A percentile compares a stretch with the other conserved stretches of the same genome.
These are phyloP conservation scores for Mallotus japonicus DNA, from an alignment of 441 rosid species.

Conservation along the genomic window DNA sequence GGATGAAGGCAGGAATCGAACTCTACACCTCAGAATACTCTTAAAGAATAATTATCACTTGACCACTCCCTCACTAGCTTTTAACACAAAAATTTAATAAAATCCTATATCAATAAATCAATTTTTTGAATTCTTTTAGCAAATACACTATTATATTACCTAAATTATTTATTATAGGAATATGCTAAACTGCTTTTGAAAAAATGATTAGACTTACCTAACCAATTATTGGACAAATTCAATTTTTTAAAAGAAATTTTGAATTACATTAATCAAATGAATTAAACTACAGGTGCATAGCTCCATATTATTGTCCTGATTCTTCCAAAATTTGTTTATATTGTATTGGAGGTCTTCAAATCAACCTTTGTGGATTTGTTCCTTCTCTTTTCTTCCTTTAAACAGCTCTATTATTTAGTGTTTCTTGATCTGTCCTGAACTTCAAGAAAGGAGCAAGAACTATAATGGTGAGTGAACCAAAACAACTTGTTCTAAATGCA, in stretches of 20 bases:
- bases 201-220: not conserved
- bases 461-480: conserved; percentile 28
- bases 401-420: conserved; percentile 4
- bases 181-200: not conserved
- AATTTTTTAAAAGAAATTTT: not conserved
- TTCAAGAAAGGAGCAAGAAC: not conserved
- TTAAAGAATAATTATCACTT: no score
- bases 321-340: conserved; percentile 17
- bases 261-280: not conserved
- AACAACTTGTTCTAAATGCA: conserved; percentile 21
- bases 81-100: no score
- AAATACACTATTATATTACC: not conserved
- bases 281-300: conserved; percentile 5
- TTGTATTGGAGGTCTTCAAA: conserved; percentile 13
- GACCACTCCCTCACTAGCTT: no score
- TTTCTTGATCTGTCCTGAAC: not conserved
- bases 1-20: no score
- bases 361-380: conserved; percentile 11
- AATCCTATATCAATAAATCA: not conserved
- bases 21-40: no score
- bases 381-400: not conserved
- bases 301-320: conserved; percentile 30
- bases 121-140: not conserved
- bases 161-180: not conserved
- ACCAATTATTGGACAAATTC: not conserved